A percentile compares a stretch with the other conserved stretches of the same genome.
These are phyloP conservation scores for Penicillium malachiteum DNA, from an alignment of 495 filamentous ascomycete genomes.

Conservation along the genomic window DNA sequence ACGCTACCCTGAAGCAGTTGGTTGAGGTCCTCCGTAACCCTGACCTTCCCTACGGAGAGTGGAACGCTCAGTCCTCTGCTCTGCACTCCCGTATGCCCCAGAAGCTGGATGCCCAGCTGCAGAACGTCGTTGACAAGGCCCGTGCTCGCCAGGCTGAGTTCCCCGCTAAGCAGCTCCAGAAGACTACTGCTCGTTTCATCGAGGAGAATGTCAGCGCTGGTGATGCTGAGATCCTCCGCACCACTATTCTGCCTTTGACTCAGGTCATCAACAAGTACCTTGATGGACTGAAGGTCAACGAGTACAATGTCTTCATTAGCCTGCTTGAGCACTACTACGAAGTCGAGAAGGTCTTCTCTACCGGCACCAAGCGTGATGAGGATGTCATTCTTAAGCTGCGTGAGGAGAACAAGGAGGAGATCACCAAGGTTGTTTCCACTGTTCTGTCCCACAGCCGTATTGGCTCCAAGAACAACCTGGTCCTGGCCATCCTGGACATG, in stretches of 20 bases:
- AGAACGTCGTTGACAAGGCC: conserved; percentile 80
- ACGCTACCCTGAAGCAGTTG: conserved; percentile 79
- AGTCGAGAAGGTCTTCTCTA: conserved; percentile 84
- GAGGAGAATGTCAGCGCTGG: conserved; percentile 75
- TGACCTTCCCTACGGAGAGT: conserved; percentile 94
- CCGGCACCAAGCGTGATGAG: conserved; percentile 81
- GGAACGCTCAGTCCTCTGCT: conserved; percentile 90
- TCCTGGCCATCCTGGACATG: conserved; percentile 87
- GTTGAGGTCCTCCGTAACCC: conserved; percentile 85
- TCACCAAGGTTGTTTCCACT: conserved; percentile 74
- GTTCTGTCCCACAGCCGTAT: conserved; percentile 93
- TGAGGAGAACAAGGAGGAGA: conserved; percentile 94
- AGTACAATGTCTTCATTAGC: conserved; percentile 76
- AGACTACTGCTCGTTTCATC: conserved; percentile 81
- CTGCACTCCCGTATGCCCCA: conserved; percentile 95
- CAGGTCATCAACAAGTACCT: conserved; percentile 79
- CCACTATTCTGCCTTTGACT: conserved; percentile 72
- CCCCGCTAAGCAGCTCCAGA: conserved; percentile 82
- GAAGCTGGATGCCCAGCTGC: conserved; percentile 79
- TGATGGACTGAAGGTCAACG: conserved; percentile 88
- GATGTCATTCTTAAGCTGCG: conserved; percentile 91
- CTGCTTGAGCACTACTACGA: conserved; percentile 77
- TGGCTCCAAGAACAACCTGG: conserved; percentile 89
- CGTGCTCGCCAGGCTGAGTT: conserved; percentile 78
- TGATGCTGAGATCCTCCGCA: conserved; percentile 69